Percentiles rank a stretch among this genome's conserved stretches.
Evolutionary conservation across 2,329 filamentous ascomycete genomes (phyloP).

Genomic region (Paecilomyces sp.): DNA sequence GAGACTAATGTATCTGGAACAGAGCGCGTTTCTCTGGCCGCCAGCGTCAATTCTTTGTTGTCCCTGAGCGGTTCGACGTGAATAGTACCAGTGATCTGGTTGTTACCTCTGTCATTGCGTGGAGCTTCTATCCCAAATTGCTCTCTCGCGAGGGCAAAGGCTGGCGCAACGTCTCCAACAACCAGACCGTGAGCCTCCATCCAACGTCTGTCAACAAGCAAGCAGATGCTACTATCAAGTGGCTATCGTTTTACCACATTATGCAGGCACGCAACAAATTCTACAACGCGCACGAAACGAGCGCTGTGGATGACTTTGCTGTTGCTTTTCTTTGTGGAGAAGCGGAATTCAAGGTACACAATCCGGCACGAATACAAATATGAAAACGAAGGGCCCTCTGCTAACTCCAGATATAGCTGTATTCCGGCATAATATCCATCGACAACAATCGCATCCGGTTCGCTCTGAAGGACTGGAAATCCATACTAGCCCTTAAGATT

Average conservation of each 20-base stretch:
- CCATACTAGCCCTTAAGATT: slow-evolving; percentile 79
- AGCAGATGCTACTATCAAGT: slow-evolving; percentile 50
- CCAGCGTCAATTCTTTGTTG: slow-evolving; percentile 71
- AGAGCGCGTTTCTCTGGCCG: slow-evolving; percentile 57
- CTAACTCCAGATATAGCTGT: slow-evolving; percentile 53
- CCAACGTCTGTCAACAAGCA: slow-evolving; percentile 83
- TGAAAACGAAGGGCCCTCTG: background rate
- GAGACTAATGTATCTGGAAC: slow-evolving; percentile 6
- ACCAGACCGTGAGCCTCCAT: slow-evolving; percentile 80
- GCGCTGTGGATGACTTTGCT: slow-evolving; percentile 71
- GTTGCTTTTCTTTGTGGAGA: slow-evolving; percentile 83
- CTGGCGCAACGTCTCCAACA: slow-evolving; percentile 86
- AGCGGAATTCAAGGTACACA: slow-evolving; percentile 69
- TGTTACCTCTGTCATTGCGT: slow-evolving; percentile 75
- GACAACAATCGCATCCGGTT: slow-evolving; percentile 85
- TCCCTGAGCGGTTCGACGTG: slow-evolving; percentile 66
- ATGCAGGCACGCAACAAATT: slow-evolving; percentile 78
- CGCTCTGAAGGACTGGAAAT: slow-evolving; percentile 79
- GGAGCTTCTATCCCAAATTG: slow-evolving; percentile 93
- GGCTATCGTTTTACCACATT: slow-evolving; percentile 93
- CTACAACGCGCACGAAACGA: slow-evolving; percentile 87
- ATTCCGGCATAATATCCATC: slow-evolving; percentile 75
- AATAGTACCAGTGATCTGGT: slow-evolving; percentile 77
- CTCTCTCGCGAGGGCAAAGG: slow-evolving; percentile 77
- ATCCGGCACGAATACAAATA: background rate